Base-by-base conservation (phyloP, 331 rosid species). In the Malus hybrid region DNA sequence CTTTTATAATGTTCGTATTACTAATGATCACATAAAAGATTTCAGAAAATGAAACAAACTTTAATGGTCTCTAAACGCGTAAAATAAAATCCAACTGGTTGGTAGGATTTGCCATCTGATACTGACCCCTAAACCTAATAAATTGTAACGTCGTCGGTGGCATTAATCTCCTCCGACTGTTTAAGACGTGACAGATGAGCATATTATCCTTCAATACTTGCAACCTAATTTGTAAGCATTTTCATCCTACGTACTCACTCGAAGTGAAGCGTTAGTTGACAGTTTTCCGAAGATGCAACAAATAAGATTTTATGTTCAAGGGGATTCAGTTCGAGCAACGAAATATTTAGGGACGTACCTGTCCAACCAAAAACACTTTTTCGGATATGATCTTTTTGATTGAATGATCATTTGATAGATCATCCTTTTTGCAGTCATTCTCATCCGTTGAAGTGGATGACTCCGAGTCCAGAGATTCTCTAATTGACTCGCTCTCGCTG, bases 341-440 rank as follows among this genome's bases (percentile, higher is more conserved):
- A 36, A 69, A 62, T 44, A 65, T 48, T 59, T 19, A 65, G 36
- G 10, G 61, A 76, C 79, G 81, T 39, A 89, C 96, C 96, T 89
- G 81, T 80, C 76, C 27, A 61, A 65, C 77, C 19, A 57, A 74
- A 62, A 67, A 46, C 56, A 69, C 80, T 32, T 77, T 79, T 50
- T 77, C 76, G 12, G 86, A 79, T 44, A 71, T 31, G 66, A 52
- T 71, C 68, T 57, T 76, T 66, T 65, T 80, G 50, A 44, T 70
- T 9, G 67, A 42, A 55, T 48, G 72, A 18, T 79, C 75, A 50
- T 75, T 62, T 32, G 63, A 77, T 28, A 70, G 79, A 72, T 48
- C 86, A 20, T 68, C 76, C 72, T 75, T 78, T 50, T 73, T 65
- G 48, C 74, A 39, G 36, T 34, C 33, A 1, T 73, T 24, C 50